Evolutionary conservation across 2,329 filamentous ascomycete species (phyloP), one percentile per base, ranked within the genome.

Genomic region (Pestalotiopsis fici): DNA sequence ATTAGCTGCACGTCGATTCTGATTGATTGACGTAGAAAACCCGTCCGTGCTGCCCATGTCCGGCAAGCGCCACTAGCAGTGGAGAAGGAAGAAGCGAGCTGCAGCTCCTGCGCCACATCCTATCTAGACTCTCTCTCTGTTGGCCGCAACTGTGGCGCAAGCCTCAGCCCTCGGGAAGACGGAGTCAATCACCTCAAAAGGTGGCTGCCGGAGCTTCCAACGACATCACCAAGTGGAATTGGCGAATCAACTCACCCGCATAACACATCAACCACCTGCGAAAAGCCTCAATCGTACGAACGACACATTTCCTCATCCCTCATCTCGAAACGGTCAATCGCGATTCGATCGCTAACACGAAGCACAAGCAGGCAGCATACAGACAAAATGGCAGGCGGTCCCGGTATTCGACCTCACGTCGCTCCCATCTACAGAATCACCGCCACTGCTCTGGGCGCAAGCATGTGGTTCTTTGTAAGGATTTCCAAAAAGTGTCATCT

Each of bases 401-500:
- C 67, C 50, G 73, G 73, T 67, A 69, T 74, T 55, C 73, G 64
- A 74, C 83, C 86, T 71, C 85, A 86, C 72, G 85, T 86, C 69
- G 82, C 83, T 50, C 80, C 81, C 63, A 78, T 97, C 72, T 97
- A 98, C 85, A 90, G 93, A 78, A 92, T 95, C 81, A 88, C 91
- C 67, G 95, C 93, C 59, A 98, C 94, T 57, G 93, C 91, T 69
- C 86, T 99, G 70, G 93, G 94, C 74, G 96, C 96, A 66, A 93
- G 92, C 83, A 99, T 98, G 96, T 99, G 96, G 96, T 98, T 99
- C 84, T 99, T 96, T 81, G 95, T 98, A 88, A 78, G 92, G 6
- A 31, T 21, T 4, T 15, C 27, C 1, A 2, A 13, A 11, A 23
- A 28, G n/a, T n/a, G n/a, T n/a, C 55, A 11, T n/a, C 13, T 13